Evolutionary conservation across 345 rosid genomes (phyloP).

Genomic region (Euclidium syriacum): DNA sequence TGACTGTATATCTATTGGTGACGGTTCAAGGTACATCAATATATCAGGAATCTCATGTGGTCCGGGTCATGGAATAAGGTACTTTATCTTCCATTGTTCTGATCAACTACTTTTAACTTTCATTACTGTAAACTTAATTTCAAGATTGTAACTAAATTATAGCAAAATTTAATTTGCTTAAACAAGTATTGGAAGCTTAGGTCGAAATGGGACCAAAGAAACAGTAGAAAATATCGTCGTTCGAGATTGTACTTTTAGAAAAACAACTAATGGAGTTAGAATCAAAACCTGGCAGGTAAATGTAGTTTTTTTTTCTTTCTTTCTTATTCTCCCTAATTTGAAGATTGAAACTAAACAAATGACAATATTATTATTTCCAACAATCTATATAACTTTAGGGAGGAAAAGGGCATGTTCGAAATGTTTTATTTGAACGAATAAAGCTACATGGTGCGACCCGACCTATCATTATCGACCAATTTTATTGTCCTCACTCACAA

Average conservation of each 20-base stretch:
- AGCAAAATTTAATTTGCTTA: neutral
- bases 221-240: conserved; percentile 37
- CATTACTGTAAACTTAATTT: neutral
- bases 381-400: conserved; percentile 28
- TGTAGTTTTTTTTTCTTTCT: neutral
- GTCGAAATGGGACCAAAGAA: conserved; percentile 26
- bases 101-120: neutral
- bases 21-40: conserved; percentile 30
- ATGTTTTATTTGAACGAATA: conserved; percentile 36
- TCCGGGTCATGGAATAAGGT: conserved; percentile 64
- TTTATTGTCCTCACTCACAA: conserved; percentile 38
- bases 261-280: conserved; percentile 43
- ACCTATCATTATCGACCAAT: conserved; percentile 56
- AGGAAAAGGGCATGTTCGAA: conserved; percentile 42
- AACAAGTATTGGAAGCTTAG: conserved; percentile 49
- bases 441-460: conserved; percentile 1
- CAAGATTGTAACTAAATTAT: neutral
- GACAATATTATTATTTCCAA: neutral
- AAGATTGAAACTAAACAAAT: neutral
- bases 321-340: neutral
- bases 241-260: conserved; percentile 15
- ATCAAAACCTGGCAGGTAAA: conserved; percentile 56
- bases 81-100: neutral
- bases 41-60: conserved; percentile 38
- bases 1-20: conserved; percentile 52